Percentiles rank a stretch among this genome's conserved stretches.
These are phyloP conservation scores for Parascedosporium putredinis DNA, from an alignment of 2,329 filamentous ascomycete genomes.

Conservation along the genomic window DNA sequence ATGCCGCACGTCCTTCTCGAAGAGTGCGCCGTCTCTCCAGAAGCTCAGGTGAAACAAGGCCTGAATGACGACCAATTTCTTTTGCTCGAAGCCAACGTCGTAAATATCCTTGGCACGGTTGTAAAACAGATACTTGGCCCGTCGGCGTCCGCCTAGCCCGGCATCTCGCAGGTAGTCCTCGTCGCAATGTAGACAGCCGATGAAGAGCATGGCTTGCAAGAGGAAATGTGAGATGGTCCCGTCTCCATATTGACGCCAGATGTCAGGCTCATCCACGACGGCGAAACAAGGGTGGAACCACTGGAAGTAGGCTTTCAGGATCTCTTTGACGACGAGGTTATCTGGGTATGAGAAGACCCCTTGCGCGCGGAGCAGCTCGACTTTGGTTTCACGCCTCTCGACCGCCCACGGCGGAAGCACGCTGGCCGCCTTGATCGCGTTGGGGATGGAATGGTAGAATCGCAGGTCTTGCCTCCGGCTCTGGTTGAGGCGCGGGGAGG, in stretches of 20 bases:
- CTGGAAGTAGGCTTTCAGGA: slow-evolving; percentile 41
- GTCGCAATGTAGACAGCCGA: slow-evolving; percentile 42
- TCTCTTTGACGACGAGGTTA: slow-evolving; percentile 26
- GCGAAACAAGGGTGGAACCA: slow-evolving; percentile 49
- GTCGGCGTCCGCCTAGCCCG: slow-evolving; percentile 36
- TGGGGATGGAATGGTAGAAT: slow-evolving; percentile 22
- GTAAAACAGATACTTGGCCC: slow-evolving; percentile 40
- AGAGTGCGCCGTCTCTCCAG: slow-evolving; percentile 38
- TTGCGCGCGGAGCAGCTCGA: slow-evolving; percentile 9
- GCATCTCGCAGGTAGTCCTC: slow-evolving; percentile 30
- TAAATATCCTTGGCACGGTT: slow-evolving; percentile 39
- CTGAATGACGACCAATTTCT: slow-evolving; percentile 38
- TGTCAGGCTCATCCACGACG: slow-evolving; percentile 35
- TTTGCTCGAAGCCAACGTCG: slow-evolving; percentile 41
- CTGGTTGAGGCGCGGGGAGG: slow-evolving; percentile 16
- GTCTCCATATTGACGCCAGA: slow-evolving; percentile 27
- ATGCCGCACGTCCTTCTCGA: slow-evolving; percentile 37
- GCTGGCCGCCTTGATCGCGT: slow-evolving; percentile 21
- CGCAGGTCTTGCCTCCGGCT: too few species aligned
- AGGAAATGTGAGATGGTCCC: slow-evolving; percentile 36
- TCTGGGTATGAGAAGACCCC: slow-evolving; percentile 34
- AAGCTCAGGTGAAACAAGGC: slow-evolving; percentile 44
- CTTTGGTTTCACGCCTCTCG: slow-evolving; percentile 21
- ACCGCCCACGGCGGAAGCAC: slow-evolving; percentile 26
- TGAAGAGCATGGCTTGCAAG: slow-evolving; percentile 42